Conservation (phyloP, 352 stramenopile species). For the Pythium dissimile region DNA sequence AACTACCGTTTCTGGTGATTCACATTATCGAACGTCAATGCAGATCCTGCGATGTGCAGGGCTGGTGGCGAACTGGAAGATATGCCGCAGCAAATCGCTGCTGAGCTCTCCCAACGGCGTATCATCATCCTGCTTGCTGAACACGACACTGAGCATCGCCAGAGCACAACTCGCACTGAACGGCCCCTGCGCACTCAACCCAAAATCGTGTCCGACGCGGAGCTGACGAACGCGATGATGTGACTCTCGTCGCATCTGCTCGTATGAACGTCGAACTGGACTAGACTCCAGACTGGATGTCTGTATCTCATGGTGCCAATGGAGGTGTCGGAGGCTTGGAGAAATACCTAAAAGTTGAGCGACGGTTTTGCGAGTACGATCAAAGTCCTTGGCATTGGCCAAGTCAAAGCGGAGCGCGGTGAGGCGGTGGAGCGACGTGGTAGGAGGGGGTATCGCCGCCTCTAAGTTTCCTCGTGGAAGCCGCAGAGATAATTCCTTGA, state of each 20-base stretch:
- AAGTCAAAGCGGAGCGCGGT: neutral
- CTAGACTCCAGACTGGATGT: neutral
- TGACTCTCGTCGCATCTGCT: neutral
- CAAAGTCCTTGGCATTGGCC: neutral
- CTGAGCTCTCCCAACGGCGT: neutral
- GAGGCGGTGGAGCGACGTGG: neutral
- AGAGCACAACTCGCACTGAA: neutral
- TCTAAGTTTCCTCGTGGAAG: neutral
- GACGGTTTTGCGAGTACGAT: too few relatives aligned
- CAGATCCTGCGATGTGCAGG: neutral
- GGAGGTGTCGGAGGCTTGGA: neutral
- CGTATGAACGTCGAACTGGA: neutral
- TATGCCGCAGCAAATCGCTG: neutral
- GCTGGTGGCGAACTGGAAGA: conserved; percentile 3
- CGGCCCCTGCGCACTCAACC: neutral
- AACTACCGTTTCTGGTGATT: too few relatives aligned
- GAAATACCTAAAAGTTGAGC: too few relatives aligned
- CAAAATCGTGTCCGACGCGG: neutral
- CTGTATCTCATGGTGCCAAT: neutral
- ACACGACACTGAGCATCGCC: neutral
- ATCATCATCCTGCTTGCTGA: neutral
- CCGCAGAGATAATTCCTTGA: neutral
- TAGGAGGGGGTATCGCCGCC: neutral
- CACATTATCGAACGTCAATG: too few relatives aligned
- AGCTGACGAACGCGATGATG: neutral